These are phyloP conservation scores for Pichia manshurica DNA, from an alignment of 805 yeast genomes.

Conservation along the genomic window DNA sequence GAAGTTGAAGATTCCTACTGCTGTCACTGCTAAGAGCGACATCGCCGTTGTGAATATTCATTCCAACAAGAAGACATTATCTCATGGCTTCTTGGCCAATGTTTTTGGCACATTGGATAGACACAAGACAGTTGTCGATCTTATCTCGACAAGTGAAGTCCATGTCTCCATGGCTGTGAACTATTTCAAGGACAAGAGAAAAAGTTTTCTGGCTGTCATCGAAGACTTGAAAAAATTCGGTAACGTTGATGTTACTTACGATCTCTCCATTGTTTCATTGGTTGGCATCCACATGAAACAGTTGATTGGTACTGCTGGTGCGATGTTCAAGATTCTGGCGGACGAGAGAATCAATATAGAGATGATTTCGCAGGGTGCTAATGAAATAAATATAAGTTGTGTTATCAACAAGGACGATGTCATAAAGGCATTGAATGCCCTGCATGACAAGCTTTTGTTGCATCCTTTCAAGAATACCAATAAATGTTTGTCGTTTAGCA, in stretches of 20 bases:
- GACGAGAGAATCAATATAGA: constrained; percentile 90
- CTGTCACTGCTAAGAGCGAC: constrained; percentile 90
- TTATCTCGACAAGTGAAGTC: constrained; percentile 95
- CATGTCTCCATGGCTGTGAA: constrained; percentile 98
- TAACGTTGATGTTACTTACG: constrained; percentile 78
- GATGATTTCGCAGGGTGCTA: constrained; percentile 98
- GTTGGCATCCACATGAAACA: constrained; percentile 98
- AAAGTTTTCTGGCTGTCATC: constrained; percentile 63
- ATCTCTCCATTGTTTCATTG: constrained; percentile 85
- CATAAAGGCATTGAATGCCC: constrained; percentile 75
- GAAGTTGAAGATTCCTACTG: constrained; percentile 67
- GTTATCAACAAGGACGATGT: constrained; percentile 83
- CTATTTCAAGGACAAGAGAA: constrained; percentile 54
- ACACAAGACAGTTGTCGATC: constrained; percentile 83
- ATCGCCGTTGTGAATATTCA: constrained; percentile 90
- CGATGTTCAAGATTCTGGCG: constrained; percentile 91
- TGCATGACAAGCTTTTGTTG: constrained; percentile 73
- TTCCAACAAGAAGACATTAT: constrained; percentile 84
- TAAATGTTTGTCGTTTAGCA: constrained; percentile 9
- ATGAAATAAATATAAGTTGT: constrained; percentile 87
- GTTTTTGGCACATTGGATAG: constrained; percentile 83
- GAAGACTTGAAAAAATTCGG: constrained; percentile 78
- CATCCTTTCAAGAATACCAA: constrained; percentile 27
- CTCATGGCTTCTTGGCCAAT: constrained; percentile 92
- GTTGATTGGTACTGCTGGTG: constrained; percentile 93